These are phyloP conservation scores for Mycena filopes DNA, from an alignment of 768 basidiomycete species.

Conservation along the genomic window DNA sequence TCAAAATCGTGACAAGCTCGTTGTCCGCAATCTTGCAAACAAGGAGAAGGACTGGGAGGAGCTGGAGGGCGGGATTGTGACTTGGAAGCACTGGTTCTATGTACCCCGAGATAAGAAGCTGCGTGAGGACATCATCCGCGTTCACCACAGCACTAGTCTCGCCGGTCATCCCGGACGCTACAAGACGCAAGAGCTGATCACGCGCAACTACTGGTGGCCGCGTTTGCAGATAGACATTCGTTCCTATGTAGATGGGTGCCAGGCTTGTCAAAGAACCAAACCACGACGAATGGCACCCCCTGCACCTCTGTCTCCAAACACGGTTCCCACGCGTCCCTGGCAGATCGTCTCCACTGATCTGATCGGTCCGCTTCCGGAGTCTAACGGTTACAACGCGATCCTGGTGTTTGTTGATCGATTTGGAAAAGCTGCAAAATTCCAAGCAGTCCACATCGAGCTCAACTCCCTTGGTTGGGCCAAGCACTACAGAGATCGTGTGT, in stretches of 20 bases:
- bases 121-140: neutral
- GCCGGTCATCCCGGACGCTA: conserved; percentile 47
- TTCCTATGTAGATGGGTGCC: conserved; percentile 42
- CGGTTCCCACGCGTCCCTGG: conserved; percentile 8
- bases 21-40: neutral
- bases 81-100: conserved; percentile 4
- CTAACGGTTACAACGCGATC: conserved; percentile 24
- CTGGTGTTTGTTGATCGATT: conserved; percentile 26
- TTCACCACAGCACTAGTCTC: neutral
- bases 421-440: conserved; percentile 27
- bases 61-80: neutral
- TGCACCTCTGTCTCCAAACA: conserved; percentile 35
- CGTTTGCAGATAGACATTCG: too few species aligned
- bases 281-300: conserved; percentile 39
- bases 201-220: conserved; percentile 34
- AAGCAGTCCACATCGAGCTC: conserved; percentile 5
- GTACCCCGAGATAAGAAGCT: conserved; percentile 6
- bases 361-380: conserved; percentile 22
- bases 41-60: conserved; percentile 1
- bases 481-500: conserved; percentile 15
- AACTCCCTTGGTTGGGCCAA: conserved; percentile 5
- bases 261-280: conserved; percentile 45
- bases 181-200: conserved; percentile 44
- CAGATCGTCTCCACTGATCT: conserved; percentile 26
- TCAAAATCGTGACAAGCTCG: neutral